phyloP scores from a whole-genome alignment of 2,329 filamentous ascomycete species.

The Blastomyces silverae region DNA sequence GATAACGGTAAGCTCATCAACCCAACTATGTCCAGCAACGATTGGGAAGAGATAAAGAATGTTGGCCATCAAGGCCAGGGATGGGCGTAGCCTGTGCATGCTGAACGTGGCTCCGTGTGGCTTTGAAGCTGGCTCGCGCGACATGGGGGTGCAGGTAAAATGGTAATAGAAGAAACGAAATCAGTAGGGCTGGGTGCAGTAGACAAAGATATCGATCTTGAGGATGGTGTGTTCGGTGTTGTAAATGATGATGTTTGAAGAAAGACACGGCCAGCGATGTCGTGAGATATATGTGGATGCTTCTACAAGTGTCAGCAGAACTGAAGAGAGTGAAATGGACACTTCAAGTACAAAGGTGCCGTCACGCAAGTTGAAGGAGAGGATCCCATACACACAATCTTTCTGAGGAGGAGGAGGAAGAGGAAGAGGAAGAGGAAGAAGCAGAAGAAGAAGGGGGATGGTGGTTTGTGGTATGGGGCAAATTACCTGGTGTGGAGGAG shows the following conservation, averaged over 20 bases:
- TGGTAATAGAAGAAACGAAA: background rate
- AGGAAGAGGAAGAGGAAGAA: no score
- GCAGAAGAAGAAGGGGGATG: no score
- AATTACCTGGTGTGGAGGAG: background rate
- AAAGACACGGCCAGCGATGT: slow-evolving; percentile 16
- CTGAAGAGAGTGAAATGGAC: slow-evolving; percentile 5
- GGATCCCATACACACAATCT: background rate
- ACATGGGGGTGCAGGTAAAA: background rate
- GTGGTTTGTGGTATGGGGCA: background rate
- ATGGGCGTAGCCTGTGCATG: slow-evolving; percentile 1
- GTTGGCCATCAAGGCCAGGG: slow-evolving; percentile 18
- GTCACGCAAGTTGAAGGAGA: background rate
- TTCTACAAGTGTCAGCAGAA: slow-evolving; percentile 13
- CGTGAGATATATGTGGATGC: slow-evolving; percentile 11
- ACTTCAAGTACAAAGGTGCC: background rate
- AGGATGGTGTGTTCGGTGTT: background rate
- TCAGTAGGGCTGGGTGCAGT: background rate
- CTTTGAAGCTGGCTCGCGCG: background rate
- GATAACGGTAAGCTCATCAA: slow-evolving; percentile 68
- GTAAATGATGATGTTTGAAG: slow-evolving; percentile 5
- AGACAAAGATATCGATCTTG: background rate
- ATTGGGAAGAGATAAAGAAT: slow-evolving; percentile 28
- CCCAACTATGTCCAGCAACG: slow-evolving; percentile 65
- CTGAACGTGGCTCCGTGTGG: background rate
- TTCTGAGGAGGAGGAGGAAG: background rate